Evolutionary conservation across 257 asterid genomes (phyloP).

Genomic region (Knoxia roxburghii): DNA sequence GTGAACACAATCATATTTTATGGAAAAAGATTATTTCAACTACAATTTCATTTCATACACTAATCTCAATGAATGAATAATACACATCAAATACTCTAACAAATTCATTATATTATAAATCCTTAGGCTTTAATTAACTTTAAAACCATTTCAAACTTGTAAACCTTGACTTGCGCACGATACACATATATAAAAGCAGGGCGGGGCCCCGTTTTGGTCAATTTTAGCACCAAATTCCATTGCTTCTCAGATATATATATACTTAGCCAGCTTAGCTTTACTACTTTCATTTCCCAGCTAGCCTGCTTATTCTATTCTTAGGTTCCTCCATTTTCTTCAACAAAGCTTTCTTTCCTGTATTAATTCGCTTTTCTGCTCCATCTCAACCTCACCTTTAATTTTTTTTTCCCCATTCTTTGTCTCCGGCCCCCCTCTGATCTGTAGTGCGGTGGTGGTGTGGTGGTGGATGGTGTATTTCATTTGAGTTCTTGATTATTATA

Average conservation of each 20-base stretch:
- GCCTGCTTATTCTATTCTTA: constrained; percentile 14
- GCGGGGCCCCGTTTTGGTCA: constrained; percentile 10
- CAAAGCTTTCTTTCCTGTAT: constrained; percentile 30
- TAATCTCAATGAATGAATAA: too few relatives aligned
- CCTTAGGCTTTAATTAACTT: not conserved
- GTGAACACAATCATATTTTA: too few relatives aligned
- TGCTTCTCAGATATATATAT: constrained; percentile 15
- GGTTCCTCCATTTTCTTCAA: constrained; percentile 36
- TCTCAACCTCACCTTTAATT: constrained; percentile 16
- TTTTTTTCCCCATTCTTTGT: not conserved
- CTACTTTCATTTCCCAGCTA: constrained; percentile 27
- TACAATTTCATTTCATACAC: too few relatives aligned
- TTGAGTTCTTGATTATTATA: too few relatives aligned
- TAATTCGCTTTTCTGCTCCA: constrained; percentile 17
- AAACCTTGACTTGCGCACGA: not conserved
- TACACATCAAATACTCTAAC: too few relatives aligned
- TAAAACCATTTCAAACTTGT: not conserved
- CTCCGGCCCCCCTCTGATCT: too few relatives aligned
- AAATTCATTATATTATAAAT: too few relatives aligned
- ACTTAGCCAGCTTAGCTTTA: not conserved
- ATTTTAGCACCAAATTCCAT: not conserved
- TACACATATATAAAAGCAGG: not conserved
- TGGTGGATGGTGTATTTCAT: not conserved
- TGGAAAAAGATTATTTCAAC: too few relatives aligned
- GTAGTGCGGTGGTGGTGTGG: too few relatives aligned